Percentiles rank a stretch among this genome's conserved stretches.
phyloP scores from a whole-genome alignment of 768 basidiomycete genomes.

The Trametes maxima region DNA sequence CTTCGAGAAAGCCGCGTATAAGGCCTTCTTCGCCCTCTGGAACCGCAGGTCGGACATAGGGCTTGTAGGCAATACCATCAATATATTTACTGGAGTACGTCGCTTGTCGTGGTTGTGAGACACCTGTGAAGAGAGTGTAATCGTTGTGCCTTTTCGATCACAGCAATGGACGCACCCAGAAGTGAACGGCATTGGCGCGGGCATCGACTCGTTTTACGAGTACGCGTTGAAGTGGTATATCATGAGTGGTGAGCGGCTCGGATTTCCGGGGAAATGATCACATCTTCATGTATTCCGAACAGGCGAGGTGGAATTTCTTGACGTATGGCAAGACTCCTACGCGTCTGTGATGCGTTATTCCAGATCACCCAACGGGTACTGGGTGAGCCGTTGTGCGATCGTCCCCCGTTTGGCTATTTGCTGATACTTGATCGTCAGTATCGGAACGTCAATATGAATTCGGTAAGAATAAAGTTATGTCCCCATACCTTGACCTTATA shows the following conservation, averaged over 20 bases:
- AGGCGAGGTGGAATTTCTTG: constrained; percentile 42
- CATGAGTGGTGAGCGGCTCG: constrained; percentile 60
- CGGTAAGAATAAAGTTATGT: constrained; percentile 21
- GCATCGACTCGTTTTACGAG: constrained; percentile 95
- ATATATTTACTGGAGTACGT: constrained; percentile 78
- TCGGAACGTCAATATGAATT: constrained; percentile 73
- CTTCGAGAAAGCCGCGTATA: constrained; percentile 88
- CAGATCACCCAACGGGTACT: constrained; percentile 82
- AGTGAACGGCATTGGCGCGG: constrained; percentile 84
- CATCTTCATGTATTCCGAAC: neutral
- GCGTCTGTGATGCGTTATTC: constrained; percentile 71
- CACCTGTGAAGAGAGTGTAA: neutral
- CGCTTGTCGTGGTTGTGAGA: constrained; percentile 16
- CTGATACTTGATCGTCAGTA: constrained; percentile 54
- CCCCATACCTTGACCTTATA: neutral
- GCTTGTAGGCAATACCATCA: constrained; percentile 87
- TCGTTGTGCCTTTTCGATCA: neutral
- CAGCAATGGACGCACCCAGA: constrained; percentile 81
- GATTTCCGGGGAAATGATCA: neutral
- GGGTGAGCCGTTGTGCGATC: constrained; percentile 51
- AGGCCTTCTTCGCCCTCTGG: constrained; percentile 94
- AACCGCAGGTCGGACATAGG: constrained; percentile 84
- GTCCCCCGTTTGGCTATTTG: neutral
- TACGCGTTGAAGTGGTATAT: constrained; percentile 94
- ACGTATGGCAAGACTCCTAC: constrained; percentile 42